Evolutionary conservation across 306 rosid species (phyloP), one percentile per base, ranked within the genome.

Genomic region (Sophora flavescens): DNA sequence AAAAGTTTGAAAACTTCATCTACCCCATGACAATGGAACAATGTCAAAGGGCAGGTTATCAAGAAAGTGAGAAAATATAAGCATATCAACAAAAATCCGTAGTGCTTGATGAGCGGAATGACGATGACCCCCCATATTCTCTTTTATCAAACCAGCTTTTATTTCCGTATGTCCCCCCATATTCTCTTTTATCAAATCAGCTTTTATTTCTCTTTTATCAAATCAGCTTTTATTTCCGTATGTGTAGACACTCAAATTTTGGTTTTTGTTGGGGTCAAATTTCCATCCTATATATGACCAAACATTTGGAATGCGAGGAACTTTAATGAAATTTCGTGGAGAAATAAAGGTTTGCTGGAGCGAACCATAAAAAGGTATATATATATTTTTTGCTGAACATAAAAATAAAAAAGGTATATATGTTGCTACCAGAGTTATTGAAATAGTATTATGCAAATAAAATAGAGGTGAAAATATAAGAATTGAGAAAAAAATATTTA

Each of bases 211-310:
- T n/a, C n/a, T n/a, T n/a, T n/a, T n/a, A n/a, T n/a, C n/a, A n/a
- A n/a, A 17, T 50, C 2, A 30, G 38, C 26, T 61, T 36, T 61
- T 15, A 35, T 11, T 72, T 30, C 3, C 66, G 28, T 38, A 0
- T 2, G 22, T 35, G 6, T 35, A 6, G 42, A 56, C 8, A 59
- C 15, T 69, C 4, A 1, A 33, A 11, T 39, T 39, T 39, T 39
- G 44, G 62, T 51, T 69, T 6, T 16, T 41, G 12, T 39, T 47
- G 6, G 22, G 33, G 73, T 64, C 56, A 33, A 64, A n/a, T 64
- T 52, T 76, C 36, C 5, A 45, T 52, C 58, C 33, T 22, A 36
- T 65, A 14, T 76, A 39, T 65, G 72, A 65, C 26, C 74, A 41
- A 64, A 26, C 65, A 64, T 10, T 8, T 39, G 36, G 30, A 11